A percentile compares a stretch with the other conserved stretches of the same genome.
phyloP scores from a whole-genome alignment of 164 flowering plant species.

The Aristolochia contorta region DNA sequence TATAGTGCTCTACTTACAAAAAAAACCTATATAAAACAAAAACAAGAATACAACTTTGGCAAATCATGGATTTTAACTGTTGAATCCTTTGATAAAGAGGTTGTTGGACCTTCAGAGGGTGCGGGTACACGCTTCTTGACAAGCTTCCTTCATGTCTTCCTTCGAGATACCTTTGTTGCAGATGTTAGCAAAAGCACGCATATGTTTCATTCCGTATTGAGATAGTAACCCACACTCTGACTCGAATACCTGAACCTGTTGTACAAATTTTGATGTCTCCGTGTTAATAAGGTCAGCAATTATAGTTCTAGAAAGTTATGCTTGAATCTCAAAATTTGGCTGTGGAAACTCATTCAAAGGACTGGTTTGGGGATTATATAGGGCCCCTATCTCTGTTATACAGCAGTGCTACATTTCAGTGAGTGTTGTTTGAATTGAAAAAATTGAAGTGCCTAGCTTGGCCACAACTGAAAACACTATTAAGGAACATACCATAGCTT shows the following conservation, averaged over 20 bases:
- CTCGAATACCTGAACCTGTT: conserved; percentile 63
- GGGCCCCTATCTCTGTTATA: too few species aligned
- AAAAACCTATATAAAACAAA: too few species aligned
- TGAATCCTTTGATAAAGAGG: conserved; percentile 40
- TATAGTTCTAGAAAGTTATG: too few species aligned
- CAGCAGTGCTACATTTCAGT: too few species aligned
- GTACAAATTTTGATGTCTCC: not conserved
- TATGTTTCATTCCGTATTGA: conserved; percentile 94
- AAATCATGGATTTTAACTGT: conserved; percentile 31
- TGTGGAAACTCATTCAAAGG: too few species aligned
- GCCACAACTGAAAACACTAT: not conserved
- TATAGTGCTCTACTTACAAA: too few species aligned
- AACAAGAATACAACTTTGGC: too few species aligned
- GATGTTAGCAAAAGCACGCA: conserved; percentile 86
- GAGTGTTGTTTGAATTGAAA: too few species aligned
- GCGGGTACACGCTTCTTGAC: conserved; percentile 34
- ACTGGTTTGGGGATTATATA: too few species aligned
- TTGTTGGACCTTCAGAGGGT: conserved; percentile 21
- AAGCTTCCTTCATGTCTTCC: conserved; percentile 47
- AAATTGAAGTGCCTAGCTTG: too few species aligned
- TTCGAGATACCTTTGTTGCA: conserved; percentile 53
- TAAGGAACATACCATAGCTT: conserved; percentile 44
- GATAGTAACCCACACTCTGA: conserved; percentile 65
- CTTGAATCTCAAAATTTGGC: too few species aligned
- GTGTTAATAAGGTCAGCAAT: too few species aligned